Conservation (phyloP, 2,329 filamentous ascomycete genomes). For the Fusarium proliferatum region DNA sequence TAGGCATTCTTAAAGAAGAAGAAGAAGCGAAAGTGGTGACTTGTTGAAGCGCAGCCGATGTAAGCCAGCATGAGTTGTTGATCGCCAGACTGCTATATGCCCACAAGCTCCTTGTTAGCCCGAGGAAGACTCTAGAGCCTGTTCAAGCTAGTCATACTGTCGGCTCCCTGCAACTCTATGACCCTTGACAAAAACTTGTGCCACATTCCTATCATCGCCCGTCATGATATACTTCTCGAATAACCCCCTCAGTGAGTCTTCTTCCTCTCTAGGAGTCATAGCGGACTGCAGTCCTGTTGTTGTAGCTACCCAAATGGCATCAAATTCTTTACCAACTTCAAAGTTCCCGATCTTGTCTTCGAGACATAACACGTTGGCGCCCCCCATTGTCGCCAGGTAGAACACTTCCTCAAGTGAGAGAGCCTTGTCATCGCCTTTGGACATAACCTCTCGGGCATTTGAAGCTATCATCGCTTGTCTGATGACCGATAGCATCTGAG, state of each 20-base stretch:
- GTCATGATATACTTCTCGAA: slow-evolving; percentile 28
- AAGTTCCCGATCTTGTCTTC: slow-evolving; percentile 3
- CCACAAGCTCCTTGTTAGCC: rapidly evolving
- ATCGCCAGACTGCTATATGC: neutral
- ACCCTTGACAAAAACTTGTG: slow-evolving; percentile 8
- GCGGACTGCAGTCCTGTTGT: neutral
- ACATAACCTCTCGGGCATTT: slow-evolving; percentile 3
- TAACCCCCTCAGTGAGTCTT: neutral
- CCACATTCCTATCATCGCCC: slow-evolving; percentile 14
- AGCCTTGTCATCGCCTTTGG: neutral
- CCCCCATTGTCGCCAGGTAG: neutral
- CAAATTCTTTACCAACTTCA: slow-evolving; percentile 16
- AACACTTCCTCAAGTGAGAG: slow-evolving; percentile 19
- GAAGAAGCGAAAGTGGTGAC: neutral
- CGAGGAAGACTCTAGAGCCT: rapidly evolving
- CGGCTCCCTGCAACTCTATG: neutral
- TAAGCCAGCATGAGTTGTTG: rapidly evolving
- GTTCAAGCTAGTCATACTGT: rapidly evolving
- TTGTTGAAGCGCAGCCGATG: rapidly evolving
- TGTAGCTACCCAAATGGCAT: slow-evolving; percentile 4
- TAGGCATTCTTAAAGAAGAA: rapidly evolving
- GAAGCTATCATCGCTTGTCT: slow-evolving; percentile 21
- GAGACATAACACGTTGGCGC: slow-evolving; percentile 3
- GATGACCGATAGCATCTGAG: slow-evolving; percentile 15
- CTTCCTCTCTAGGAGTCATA: slow-evolving; percentile 8